Conservation (phyloP, 495 filamentous ascomycete genomes). For the Friedmanniomyces simplex region DNA sequence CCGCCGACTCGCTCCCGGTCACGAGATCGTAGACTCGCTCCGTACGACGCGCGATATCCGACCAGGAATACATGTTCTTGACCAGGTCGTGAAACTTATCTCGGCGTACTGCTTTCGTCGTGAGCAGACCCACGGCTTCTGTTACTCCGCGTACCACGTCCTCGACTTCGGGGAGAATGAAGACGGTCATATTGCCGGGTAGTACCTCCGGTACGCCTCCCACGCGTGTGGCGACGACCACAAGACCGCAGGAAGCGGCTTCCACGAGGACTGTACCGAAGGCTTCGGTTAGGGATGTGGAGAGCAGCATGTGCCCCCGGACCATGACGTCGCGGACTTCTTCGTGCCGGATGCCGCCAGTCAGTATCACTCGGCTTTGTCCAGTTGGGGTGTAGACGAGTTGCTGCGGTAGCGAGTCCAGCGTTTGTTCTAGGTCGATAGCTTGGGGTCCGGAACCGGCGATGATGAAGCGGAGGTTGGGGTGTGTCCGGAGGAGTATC, state of each 20-base stretch:
- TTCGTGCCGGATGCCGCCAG: slow-evolving; percentile 87
- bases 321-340: slow-evolving; percentile 99
- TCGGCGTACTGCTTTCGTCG: slow-evolving; percentile 76
- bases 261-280: slow-evolving; percentile 98
- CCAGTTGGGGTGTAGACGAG: slow-evolving; percentile 44
- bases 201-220: slow-evolving; percentile 95
- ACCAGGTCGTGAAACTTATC: slow-evolving; percentile 94
- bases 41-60: slow-evolving; percentile 81
- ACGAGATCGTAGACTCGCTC: slow-evolving; percentile 94
- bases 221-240: slow-evolving; percentile 92
- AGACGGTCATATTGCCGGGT: slow-evolving; percentile 86
- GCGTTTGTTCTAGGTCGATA: slow-evolving; percentile 95
- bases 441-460: slow-evolving; percentile 91
- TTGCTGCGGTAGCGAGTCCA: slow-evolving; percentile 50
- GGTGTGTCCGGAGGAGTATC: slow-evolving; percentile 75
- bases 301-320: slow-evolving; percentile 89
- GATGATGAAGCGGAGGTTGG: slow-evolving; percentile 93
- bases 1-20: slow-evolving; percentile 65
- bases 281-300: slow-evolving; percentile 88
- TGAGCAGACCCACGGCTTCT: slow-evolving; percentile 65
- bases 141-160: slow-evolving; percentile 76
- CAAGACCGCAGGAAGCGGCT: slow-evolving; percentile 86
- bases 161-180: slow-evolving; percentile 86
- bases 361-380: slow-evolving; percentile 87
- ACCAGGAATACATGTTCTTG: slow-evolving; percentile 97